These are phyloP conservation scores for Aquilaria sinensis DNA, from an alignment of 345 rosid species.

Conservation along the genomic window DNA sequence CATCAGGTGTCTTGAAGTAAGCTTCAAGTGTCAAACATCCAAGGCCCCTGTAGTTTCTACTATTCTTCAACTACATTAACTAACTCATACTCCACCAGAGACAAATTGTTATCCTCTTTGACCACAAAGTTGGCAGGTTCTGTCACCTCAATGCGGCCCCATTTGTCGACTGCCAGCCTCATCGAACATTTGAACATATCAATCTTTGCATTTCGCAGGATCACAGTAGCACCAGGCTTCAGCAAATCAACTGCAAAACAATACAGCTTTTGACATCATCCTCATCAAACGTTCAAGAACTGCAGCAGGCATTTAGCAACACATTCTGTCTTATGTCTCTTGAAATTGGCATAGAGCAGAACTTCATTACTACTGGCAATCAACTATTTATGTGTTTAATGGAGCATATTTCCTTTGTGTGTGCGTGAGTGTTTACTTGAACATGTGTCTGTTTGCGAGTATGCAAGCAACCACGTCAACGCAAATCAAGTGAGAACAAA, in stretches of 20 bases:
- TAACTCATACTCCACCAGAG: slow-evolving; percentile 49
- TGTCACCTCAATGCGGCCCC: slow-evolving; percentile 42
- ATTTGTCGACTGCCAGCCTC: slow-evolving; percentile 59
- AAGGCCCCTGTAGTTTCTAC: slow-evolving; percentile 4
- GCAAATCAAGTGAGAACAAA: too few relatives aligned
- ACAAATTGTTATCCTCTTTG: slow-evolving; percentile 38
- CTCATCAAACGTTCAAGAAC: background rate
- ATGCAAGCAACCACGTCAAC: too few relatives aligned
- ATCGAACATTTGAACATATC: slow-evolving; percentile 52
- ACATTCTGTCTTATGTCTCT: background rate
- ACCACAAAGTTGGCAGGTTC: slow-evolving; percentile 32
- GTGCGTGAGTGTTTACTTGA: too few relatives aligned
- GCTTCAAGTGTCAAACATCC: background rate
- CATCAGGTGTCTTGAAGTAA: slow-evolving; percentile 1
- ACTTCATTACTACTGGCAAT: too few relatives aligned
- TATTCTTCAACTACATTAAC: slow-evolving; percentile 42
- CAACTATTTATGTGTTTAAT: too few relatives aligned
- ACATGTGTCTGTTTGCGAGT: too few relatives aligned
- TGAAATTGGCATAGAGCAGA: background rate
- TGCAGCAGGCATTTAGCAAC: background rate
- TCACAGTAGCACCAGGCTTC: slow-evolving; percentile 41
- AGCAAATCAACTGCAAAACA: slow-evolving; percentile 33
- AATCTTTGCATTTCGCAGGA: slow-evolving; percentile 45
- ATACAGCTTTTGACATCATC: background rate
- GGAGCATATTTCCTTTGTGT: too few relatives aligned